Conservation (phyloP, 768 basidiomycete species). For the Pulveroboletus sp. region DNA sequence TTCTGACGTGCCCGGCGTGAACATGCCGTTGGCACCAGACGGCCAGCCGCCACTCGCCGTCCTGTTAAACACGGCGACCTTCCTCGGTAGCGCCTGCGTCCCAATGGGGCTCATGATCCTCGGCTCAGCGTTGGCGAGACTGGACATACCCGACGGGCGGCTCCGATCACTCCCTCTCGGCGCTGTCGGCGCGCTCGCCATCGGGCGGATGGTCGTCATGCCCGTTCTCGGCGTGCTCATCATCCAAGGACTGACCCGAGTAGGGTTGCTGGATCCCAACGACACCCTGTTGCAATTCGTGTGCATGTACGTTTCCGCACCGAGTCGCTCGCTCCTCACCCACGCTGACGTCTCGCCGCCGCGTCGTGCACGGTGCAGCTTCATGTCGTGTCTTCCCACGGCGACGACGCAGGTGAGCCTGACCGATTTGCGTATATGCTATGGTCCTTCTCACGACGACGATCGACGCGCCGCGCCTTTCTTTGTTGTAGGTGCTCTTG, state of each 20-base stretch:
- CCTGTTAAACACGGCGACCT: slow-evolving; percentile 50
- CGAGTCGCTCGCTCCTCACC: too few relatives aligned
- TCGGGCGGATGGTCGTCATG: slow-evolving; percentile 51
- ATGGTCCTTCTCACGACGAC: not conserved
- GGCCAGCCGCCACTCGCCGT: slow-evolving; percentile 64
- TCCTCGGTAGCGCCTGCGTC: slow-evolving; percentile 59
- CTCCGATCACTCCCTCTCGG: slow-evolving; percentile 47
- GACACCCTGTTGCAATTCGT: slow-evolving; percentile 64
- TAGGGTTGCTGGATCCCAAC: slow-evolving; percentile 44
- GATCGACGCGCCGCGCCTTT: not conserved
- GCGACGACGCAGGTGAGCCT: slow-evolving; percentile 54
- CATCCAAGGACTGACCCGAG: slow-evolving; percentile 43
- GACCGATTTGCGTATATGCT: not conserved
- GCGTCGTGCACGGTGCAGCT: slow-evolving; percentile 33
- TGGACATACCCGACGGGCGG: slow-evolving; percentile 46
- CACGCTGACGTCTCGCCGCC: not conserved
- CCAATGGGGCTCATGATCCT: slow-evolving; percentile 61
- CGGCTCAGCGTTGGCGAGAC: slow-evolving; percentile 57
- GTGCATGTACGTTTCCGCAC: slow-evolving; percentile 57
- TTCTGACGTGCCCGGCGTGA: slow-evolving; percentile 35
- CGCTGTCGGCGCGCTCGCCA: slow-evolving; percentile 49
- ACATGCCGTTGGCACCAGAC: slow-evolving; percentile 54
- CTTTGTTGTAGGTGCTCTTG: slow-evolving; percentile 56
- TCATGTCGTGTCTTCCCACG: slow-evolving; percentile 57
- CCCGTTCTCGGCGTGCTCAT: slow-evolving; percentile 61